Conservation (phyloP, 345 rosid genomes). For the Clausena lansium region DNA sequence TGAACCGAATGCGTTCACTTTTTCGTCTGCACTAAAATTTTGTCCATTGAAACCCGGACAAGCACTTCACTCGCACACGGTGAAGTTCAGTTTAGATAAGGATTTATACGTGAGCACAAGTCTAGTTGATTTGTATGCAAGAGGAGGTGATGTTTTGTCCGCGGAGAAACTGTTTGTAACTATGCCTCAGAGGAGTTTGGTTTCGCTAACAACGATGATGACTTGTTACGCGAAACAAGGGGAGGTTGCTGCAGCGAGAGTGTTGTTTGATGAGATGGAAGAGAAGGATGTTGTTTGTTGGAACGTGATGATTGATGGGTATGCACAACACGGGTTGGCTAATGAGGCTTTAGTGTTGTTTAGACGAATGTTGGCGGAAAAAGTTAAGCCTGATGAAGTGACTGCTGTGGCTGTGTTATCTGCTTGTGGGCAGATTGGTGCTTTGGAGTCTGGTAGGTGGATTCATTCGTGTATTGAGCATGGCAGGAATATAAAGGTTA, state of each 20-base stretch:
- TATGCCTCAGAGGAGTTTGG: conserved; percentile 58
- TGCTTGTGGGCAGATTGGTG: conserved; percentile 81
- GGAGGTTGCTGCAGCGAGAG: conserved; percentile 47
- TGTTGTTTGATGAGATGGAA: conserved; percentile 47
- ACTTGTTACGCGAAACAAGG: conserved; percentile 64
- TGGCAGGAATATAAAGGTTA: conserved; percentile 27
- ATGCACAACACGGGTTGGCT: conserved; percentile 46
- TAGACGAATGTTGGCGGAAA: conserved; percentile 43
- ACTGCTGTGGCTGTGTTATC: conserved; percentile 56
- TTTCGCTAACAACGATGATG: conserved; percentile 73
- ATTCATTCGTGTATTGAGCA: conserved; percentile 52
- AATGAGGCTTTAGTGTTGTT: conserved; percentile 50
- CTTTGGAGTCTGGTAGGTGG: conserved; percentile 72
- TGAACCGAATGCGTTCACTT: conserved; percentile 65
- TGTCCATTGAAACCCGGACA: conserved; percentile 45
- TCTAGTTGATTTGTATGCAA: conserved; percentile 58
- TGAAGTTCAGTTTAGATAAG: conserved; percentile 60
- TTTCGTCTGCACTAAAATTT: conserved; percentile 66
- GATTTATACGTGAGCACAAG: conserved; percentile 72
- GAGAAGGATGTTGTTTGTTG: conserved; percentile 65
- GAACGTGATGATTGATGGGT: conserved; percentile 78
- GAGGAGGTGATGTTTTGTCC: conserved; percentile 53
- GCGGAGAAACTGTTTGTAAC: conserved; percentile 64
- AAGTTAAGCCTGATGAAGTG: conserved; percentile 51
- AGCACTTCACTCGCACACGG: conserved; percentile 48